Percentiles rank a stretch among this genome's conserved stretches.
phyloP scores from a whole-genome alignment of 2,329 filamentous ascomycete species.

The Neoscytalidium dimidiatum region DNA sequence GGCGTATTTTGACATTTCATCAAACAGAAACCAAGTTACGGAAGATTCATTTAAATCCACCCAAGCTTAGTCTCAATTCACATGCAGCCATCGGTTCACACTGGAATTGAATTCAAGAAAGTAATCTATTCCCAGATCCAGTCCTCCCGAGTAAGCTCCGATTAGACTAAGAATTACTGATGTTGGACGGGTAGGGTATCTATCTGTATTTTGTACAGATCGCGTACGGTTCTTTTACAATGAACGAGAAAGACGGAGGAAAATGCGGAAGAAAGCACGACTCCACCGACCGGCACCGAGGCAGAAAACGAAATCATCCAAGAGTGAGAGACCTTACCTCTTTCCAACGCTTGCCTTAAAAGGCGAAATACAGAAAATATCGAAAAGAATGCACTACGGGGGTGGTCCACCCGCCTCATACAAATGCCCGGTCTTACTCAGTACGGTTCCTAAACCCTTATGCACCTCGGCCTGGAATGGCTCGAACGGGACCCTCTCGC shows the following conservation, averaged over 20 bases:
- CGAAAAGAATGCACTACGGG: not conserved
- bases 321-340: not conserved
- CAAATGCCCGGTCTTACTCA: conserved; percentile 70
- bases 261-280: not conserved
- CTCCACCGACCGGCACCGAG: not conserved
- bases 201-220: conserved; percentile 7
- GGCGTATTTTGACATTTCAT: not conserved
- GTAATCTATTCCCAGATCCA: not conserved
- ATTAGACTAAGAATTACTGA: not conserved
- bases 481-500: conserved; percentile 82
- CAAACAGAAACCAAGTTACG: not conserved
- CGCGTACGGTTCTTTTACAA: not conserved
- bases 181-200: conserved; percentile 2
- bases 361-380: too few species aligned
- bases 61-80: too few species aligned
- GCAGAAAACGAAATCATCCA: not conserved
- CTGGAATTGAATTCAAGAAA: not conserved
- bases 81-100: too few species aligned
- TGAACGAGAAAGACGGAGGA: not conserved
- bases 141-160: not conserved
- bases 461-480: conserved; percentile 93
- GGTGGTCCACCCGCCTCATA: conserved; percentile 61
- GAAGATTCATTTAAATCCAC: not conserved
- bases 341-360: not conserved
- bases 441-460: conserved; percentile 76